Conservation (phyloP, 768 basidiomycete species). For the Dacryopinax primogenitus region DNA sequence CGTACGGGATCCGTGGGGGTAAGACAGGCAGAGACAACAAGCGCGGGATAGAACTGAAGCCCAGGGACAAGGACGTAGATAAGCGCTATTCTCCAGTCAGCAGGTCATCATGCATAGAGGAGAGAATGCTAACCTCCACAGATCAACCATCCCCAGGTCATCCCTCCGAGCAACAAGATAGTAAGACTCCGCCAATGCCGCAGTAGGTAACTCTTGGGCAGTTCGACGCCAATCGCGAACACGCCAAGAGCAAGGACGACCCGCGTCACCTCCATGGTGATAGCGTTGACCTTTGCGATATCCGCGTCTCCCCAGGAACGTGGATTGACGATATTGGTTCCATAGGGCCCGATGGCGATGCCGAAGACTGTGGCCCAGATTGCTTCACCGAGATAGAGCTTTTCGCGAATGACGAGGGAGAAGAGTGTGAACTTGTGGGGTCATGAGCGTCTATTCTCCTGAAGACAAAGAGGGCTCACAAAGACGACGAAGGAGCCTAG, state of each 20-base stretch:
- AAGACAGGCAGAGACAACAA: not conserved
- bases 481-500: conserved; percentile 5
- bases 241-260: conserved; percentile 93
- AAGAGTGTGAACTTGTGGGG: conserved; percentile 77
- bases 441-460: not conserved
- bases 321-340: conserved; percentile 69
- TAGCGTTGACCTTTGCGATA: conserved; percentile 44
- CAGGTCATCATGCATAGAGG: not conserved
- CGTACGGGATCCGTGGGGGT: not conserved
- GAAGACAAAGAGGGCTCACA: not conserved
- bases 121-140: not conserved
- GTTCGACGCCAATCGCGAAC: conserved; percentile 94
- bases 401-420: conserved; percentile 80
- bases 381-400: conserved; percentile 90
- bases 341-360: conserved; percentile 81
- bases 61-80: conserved; percentile 2
- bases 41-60: not conserved
- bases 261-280: conserved; percentile 84
- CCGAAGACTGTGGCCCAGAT: conserved; percentile 91
- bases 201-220: conserved; percentile 89
- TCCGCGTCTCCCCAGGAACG: conserved; percentile 54
- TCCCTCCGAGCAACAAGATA: conserved; percentile 55
- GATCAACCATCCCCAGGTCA: conserved; percentile 20
- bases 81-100: not conserved
- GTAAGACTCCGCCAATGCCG: conserved; percentile 86